A percentile compares a stretch with the other conserved stretches of the same genome.
Evolutionary conservation across 257 asterid genomes (phyloP).

Genomic region (Anisodus tanguticus): DNA sequence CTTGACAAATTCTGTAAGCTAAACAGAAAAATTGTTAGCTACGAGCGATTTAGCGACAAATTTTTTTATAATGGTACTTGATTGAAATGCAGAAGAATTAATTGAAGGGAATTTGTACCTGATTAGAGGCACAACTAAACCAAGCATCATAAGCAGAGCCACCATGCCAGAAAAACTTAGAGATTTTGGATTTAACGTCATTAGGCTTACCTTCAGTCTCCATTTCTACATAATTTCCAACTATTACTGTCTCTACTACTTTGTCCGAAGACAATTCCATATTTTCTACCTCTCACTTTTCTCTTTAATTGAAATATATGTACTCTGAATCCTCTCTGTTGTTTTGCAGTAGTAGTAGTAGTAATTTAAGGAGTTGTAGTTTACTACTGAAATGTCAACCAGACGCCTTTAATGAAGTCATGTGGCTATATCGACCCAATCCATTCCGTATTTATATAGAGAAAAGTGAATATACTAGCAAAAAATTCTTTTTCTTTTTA

Average conservation of each 20-base stretch:
- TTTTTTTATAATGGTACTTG: no score
- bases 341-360: no score
- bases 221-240: slow-evolving; percentile 48
- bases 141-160: slow-evolving; percentile 55
- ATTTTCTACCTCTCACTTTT: background rate
- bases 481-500: background rate
- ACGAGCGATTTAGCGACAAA: no score
- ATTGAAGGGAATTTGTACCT: background rate
- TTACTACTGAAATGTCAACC: background rate
- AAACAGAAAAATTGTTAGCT: no score
- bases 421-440: background rate
- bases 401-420: background rate
- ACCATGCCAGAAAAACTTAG: slow-evolving; percentile 51
- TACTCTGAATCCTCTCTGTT: background rate
- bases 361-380: background rate
- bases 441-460: slow-evolving; percentile 1
- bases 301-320: background rate
- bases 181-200: slow-evolving; percentile 37
- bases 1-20: background rate
- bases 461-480: background rate
- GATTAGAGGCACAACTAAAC: slow-evolving; percentile 36
- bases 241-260: slow-evolving; percentile 44
- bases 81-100: no score
- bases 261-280: slow-evolving; percentile 35
- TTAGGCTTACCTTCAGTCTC: slow-evolving; percentile 36